These are phyloP conservation scores for Dioscorea alata DNA, from an alignment of 106 monocot species.

Conservation along the genomic window DNA sequence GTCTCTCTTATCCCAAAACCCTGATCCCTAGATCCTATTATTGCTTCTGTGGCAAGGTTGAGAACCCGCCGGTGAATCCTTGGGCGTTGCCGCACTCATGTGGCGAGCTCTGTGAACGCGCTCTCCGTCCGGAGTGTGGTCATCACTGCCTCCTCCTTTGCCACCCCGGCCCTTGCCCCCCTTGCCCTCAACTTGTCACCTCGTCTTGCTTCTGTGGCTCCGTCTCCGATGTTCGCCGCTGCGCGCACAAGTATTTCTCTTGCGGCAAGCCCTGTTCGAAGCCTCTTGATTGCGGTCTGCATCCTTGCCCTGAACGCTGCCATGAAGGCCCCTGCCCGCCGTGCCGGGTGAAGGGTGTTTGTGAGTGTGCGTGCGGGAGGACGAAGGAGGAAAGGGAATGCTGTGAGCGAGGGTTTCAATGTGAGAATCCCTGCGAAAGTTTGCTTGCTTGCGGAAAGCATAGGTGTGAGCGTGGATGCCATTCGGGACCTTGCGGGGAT, in stretches of 20 bases:
- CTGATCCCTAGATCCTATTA: constrained; percentile 53
- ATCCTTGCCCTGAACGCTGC: constrained; percentile 61
- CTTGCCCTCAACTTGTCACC: constrained; percentile 66
- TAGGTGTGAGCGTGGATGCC: constrained; percentile 71
- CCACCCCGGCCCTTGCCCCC: constrained; percentile 95
- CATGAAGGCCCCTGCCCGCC: constrained; percentile 70
- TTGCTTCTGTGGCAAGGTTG: constrained; percentile 81
- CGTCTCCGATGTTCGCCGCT: constrained; percentile 47
- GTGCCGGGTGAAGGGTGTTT: constrained; percentile 43
- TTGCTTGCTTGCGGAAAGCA: constrained; percentile 68
- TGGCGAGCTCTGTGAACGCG: constrained; percentile 59
- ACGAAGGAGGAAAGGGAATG: constrained; percentile 50
- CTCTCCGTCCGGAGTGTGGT: constrained; percentile 46
- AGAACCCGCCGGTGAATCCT: constrained; percentile 59
- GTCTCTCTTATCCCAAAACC: constrained; percentile 38
- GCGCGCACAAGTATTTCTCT: constrained; percentile 64
- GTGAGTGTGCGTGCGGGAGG: constrained; percentile 57
- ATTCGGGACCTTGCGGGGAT: constrained; percentile 63
- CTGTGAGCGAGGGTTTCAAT: constrained; percentile 51
- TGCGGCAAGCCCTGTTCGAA: constrained; percentile 41
- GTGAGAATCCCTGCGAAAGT: constrained; percentile 44
- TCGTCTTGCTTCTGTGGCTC: constrained; percentile 78
- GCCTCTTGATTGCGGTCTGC: constrained; percentile 37
- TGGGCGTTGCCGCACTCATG: constrained; percentile 98
- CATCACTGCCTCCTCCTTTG: constrained; percentile 87